phyloP scores from a whole-genome alignment of 2,329 filamentous ascomycete genomes.

The Rugonectria rugulosa region DNA sequence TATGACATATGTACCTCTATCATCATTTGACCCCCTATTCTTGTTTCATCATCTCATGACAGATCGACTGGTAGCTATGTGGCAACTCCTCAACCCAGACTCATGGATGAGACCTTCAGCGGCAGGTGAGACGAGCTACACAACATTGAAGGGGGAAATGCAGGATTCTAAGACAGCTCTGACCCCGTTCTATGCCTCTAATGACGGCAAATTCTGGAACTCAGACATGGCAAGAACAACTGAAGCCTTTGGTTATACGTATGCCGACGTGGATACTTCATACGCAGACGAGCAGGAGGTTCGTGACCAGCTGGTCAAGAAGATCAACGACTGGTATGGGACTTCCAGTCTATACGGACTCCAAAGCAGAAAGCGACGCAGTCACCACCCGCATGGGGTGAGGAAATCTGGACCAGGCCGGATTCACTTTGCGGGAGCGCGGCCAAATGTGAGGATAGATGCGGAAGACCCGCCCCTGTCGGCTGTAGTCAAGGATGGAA shows the following conservation, averaged over 20 bases:
- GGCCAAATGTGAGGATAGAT: slow-evolving; percentile 39
- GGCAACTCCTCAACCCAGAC: slow-evolving; percentile 76
- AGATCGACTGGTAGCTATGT: slow-evolving; percentile 78
- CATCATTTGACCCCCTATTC: slow-evolving; percentile 82
- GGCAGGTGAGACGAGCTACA: slow-evolving; percentile 67
- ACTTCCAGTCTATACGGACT: slow-evolving; percentile 40
- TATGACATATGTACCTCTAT: slow-evolving; percentile 74
- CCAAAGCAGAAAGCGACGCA: slow-evolving; percentile 11
- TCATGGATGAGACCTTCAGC: slow-evolving; percentile 68
- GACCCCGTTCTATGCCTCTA: slow-evolving; percentile 70
- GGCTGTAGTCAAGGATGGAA: slow-evolving; percentile 47
- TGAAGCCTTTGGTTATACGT: slow-evolving; percentile 75
- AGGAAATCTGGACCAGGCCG: not conserved
- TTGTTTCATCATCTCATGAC: slow-evolving; percentile 80
- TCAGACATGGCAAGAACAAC: slow-evolving; percentile 68
- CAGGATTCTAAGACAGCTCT: slow-evolving; percentile 65
- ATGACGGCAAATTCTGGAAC: slow-evolving; percentile 71
- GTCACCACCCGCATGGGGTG: not conserved
- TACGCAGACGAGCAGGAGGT: slow-evolving; percentile 35
- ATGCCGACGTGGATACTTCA: slow-evolving; percentile 63
- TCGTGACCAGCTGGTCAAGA: slow-evolving; percentile 45
- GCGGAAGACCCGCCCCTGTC: slow-evolving; percentile 33
- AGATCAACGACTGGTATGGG: slow-evolving; percentile 61
- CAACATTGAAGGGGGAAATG: slow-evolving; percentile 59
- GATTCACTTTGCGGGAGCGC: slow-evolving; percentile 6